A percentile compares a stretch with the other conserved stretches of the same genome.
Conservation (phyloP, 345 rosid species). For the Capsella bursapastoris region DNA sequence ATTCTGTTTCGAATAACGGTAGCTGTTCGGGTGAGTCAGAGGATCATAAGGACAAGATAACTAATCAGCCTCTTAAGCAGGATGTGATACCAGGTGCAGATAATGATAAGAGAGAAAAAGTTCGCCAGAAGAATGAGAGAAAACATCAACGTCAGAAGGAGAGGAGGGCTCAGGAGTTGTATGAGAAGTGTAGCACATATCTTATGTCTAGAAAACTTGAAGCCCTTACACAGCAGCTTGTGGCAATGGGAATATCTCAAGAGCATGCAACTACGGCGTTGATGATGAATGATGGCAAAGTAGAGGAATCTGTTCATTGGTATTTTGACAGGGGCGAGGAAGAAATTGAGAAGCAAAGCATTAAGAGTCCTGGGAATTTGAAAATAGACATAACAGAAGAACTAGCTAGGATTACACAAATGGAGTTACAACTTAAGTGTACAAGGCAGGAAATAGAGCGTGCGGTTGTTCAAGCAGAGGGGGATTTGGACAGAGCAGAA, state of each 20-base stretch:
- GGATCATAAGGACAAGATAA: constrained; percentile 78
- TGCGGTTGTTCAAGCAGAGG: constrained; percentile 70
- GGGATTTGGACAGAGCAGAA: constrained; percentile 73
- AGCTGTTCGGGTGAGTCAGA: constrained; percentile 97
- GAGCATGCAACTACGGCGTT: constrained; percentile 85
- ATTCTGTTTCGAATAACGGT: constrained; percentile 80
- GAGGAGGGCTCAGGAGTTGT: constrained; percentile 85
- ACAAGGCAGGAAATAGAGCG: constrained; percentile 88
- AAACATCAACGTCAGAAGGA: constrained; percentile 95
- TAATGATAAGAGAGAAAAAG: constrained; percentile 80
- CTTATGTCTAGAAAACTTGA: constrained; percentile 93
- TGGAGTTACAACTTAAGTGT: constrained; percentile 66
- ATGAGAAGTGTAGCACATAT: constrained; percentile 75
- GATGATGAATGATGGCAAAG: constrained; percentile 82
- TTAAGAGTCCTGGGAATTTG: constrained; percentile 54
- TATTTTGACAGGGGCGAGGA: constrained; percentile 78
- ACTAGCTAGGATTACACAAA: constrained; percentile 68
- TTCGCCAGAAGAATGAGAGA: constrained; percentile 87
- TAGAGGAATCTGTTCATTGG: constrained; percentile 90
- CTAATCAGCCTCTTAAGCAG: constrained; percentile 51
- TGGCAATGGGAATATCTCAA: constrained; percentile 84
- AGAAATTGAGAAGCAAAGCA: constrained; percentile 53
- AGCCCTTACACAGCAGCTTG: constrained; percentile 79
- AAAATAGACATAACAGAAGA: constrained; percentile 88
- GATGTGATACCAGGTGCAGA: constrained; percentile 79